Conservation (phyloP, 2,329 filamentous ascomycete species). For the Trichoderma koningiopsis region DNA sequence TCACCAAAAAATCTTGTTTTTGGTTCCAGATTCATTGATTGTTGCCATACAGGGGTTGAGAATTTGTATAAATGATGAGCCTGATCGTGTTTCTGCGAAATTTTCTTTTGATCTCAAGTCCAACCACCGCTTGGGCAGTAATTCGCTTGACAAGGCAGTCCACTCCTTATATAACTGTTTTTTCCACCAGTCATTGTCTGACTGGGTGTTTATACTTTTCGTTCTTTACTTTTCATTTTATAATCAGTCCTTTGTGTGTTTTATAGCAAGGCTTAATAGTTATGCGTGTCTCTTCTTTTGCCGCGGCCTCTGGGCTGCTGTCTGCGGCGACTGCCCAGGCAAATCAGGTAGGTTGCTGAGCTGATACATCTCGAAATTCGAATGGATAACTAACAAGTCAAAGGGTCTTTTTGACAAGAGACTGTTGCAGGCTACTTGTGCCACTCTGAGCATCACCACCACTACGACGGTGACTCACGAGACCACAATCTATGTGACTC, state of each 20-base stretch:
- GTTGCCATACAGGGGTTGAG: conserved; percentile 9
- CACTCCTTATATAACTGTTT: conserved; percentile 13
- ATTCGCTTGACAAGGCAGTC: conserved; percentile 24
- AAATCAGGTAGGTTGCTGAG: conserved; percentile 22
- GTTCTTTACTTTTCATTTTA: not conserved
- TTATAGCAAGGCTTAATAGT: not conserved
- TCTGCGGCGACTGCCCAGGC: conserved; percentile 33
- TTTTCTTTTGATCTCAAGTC: not conserved
- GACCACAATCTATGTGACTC: conserved; percentile 38
- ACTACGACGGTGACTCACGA: conserved; percentile 38
- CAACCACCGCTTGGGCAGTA: not conserved
- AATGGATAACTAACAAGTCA: not conserved
- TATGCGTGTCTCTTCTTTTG: conserved; percentile 33
- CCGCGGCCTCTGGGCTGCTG: conserved; percentile 35
- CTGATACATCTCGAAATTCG: not conserved
- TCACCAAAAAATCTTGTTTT: conserved; percentile 9
- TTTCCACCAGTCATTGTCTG: not conserved
- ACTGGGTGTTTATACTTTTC: conserved; percentile 13
- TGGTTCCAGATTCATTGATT: conserved; percentile 23
- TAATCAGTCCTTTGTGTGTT: not conserved
- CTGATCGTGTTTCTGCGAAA: not conserved
- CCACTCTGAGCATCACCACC: not conserved
- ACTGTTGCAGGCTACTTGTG: not conserved
- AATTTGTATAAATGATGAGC: conserved; percentile 20
- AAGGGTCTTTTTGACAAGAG: conserved; percentile 4